These are phyloP conservation scores for Lactarius hengduanensis DNA, from an alignment of 768 basidiomycete genomes.

Conservation along the genomic window DNA sequence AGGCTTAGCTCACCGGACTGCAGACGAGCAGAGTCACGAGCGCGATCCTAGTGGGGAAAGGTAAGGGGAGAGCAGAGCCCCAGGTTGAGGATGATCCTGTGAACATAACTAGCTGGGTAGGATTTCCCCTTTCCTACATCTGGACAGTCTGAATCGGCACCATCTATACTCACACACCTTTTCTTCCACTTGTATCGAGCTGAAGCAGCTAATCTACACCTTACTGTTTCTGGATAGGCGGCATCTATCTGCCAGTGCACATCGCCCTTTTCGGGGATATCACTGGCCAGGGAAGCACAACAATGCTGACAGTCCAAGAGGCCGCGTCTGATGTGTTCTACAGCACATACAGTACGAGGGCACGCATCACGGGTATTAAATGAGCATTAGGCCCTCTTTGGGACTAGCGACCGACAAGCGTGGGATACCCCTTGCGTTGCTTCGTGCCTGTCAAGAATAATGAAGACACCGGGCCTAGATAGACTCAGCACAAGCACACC, in stretches of 20 bases:
- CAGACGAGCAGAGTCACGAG: conserved; percentile 19
- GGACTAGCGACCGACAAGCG: not conserved
- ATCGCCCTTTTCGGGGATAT: not conserved
- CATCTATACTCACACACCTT: conserved; percentile 14
- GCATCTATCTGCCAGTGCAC: not conserved
- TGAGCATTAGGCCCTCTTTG: not conserved
- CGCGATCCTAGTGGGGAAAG: conserved; percentile 46
- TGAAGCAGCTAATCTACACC: not conserved
- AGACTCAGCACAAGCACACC: not conserved
- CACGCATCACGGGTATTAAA: not conserved
- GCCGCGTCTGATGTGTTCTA: not conserved
- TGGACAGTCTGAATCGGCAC: conserved; percentile 19
- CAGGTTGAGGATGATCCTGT: conserved; percentile 37
- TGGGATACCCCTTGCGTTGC: not conserved
- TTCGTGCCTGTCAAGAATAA: not conserved
- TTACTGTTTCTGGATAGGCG: not conserved
- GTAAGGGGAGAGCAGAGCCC: conserved; percentile 58
- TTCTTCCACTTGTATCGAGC: not conserved
- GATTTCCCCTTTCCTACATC: conserved; percentile 4
- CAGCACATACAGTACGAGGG: not conserved
- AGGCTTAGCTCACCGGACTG: conserved; percentile 8
- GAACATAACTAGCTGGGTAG: conserved; percentile 17
- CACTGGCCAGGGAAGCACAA: not conserved
- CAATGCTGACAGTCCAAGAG: not conserved
- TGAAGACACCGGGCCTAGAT: not conserved